Conservation (phyloP, 495 filamentous ascomycete species). For the Corynascus novoguineensis region DNA sequence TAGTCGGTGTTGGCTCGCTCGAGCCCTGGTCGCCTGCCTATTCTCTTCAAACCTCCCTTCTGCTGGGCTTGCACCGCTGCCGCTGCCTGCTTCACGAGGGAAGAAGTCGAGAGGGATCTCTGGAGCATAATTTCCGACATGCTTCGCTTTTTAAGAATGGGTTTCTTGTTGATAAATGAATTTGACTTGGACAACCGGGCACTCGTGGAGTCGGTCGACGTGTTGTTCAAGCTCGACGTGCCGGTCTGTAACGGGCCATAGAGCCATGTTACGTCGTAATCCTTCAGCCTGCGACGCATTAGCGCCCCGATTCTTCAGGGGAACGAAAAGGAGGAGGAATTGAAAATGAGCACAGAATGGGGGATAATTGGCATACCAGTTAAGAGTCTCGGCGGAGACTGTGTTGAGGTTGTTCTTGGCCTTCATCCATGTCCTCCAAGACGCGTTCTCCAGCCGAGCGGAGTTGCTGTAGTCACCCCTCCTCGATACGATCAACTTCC, state of each 20-base stretch:
- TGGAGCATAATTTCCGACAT: slow-evolving; percentile 95
- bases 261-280: slow-evolving; percentile 95
- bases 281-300: slow-evolving; percentile 68
- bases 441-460: slow-evolving; percentile 86
- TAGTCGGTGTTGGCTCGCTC: slow-evolving; percentile 62
- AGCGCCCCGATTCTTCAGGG: slow-evolving; percentile 23
- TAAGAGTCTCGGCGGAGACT: slow-evolving; percentile 79
- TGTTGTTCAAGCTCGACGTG: slow-evolving; percentile 38
- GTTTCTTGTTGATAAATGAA: slow-evolving; percentile 79
- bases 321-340: no score
- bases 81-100: slow-evolving; percentile 86
- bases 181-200: slow-evolving; percentile 66
- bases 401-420: slow-evolving; percentile 78
- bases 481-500: slow-evolving; percentile 82
- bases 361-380: slow-evolving; percentile 71
- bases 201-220: slow-evolving; percentile 49
- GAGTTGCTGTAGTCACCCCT: slow-evolving; percentile 73
- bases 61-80: slow-evolving; percentile 89
- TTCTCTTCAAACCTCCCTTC: slow-evolving; percentile 47
- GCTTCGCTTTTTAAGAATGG: slow-evolving; percentile 92
- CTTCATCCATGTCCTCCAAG: slow-evolving; percentile 98
- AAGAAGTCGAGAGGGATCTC: slow-evolving; percentile 81
- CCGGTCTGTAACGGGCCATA: slow-evolving; percentile 86
- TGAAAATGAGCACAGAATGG: no score
- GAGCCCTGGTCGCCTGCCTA: slow-evolving; percentile 40